phyloP scores from a whole-genome alignment of 306 rosid species.

The Prunus armeniaca region DNA sequence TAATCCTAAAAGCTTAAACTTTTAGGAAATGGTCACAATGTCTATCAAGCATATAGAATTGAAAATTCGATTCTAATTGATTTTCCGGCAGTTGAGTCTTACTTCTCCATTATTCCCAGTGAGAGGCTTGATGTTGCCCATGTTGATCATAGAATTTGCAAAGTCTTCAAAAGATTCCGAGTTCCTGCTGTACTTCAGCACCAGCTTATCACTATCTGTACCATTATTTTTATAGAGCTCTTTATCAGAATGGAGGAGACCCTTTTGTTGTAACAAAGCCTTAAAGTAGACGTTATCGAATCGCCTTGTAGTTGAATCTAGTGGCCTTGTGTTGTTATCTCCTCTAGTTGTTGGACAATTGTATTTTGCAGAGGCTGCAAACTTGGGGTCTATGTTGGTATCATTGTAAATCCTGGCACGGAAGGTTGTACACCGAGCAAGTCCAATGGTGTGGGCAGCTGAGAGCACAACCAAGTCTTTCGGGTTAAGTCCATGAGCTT shows the following conservation, averaged over 20 bases:
- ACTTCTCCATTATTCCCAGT: slow-evolving; percentile 30
- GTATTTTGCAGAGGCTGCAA: background rate
- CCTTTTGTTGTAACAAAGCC: slow-evolving; percentile 22
- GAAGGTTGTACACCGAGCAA: slow-evolving; percentile 23
- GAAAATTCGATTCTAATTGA: background rate
- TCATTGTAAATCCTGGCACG: slow-evolving; percentile 26
- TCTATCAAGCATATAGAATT: background rate
- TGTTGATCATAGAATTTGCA: slow-evolving; percentile 27
- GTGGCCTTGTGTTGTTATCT: slow-evolving; percentile 10
- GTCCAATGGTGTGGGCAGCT: slow-evolving; percentile 39
- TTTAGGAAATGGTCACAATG: background rate
- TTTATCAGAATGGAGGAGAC: slow-evolving; percentile 36
- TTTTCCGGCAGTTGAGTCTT: slow-evolving; percentile 22
- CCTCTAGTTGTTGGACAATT: slow-evolving; percentile 26
- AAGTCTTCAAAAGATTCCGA: slow-evolving; percentile 4
- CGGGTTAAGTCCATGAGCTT: slow-evolving; percentile 13
- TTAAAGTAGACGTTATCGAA: slow-evolving; percentile 33
- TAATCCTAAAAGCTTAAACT: background rate
- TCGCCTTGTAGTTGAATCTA: slow-evolving; percentile 3
- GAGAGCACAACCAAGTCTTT: slow-evolving; percentile 35
- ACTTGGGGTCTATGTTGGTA: slow-evolving; percentile 13
- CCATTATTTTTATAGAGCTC: slow-evolving; percentile 20
- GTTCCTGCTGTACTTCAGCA: slow-evolving; percentile 10
- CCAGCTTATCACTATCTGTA: slow-evolving; percentile 24
- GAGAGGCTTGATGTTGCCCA: slow-evolving; percentile 34